These are phyloP conservation scores for Chalciporus chontae DNA, from an alignment of 768 basidiomycete species.

Conservation along the genomic window DNA sequence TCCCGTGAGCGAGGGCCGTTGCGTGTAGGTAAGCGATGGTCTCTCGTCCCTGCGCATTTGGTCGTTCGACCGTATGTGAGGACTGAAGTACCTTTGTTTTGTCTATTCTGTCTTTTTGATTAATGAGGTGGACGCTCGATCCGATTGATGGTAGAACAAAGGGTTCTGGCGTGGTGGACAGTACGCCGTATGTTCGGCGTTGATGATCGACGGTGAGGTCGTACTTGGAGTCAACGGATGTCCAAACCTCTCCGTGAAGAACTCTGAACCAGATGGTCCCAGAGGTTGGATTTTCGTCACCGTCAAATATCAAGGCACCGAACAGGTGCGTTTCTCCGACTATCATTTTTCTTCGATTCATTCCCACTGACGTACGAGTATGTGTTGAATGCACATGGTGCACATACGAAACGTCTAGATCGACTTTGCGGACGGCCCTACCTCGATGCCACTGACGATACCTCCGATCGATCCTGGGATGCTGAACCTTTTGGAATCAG, in stretches of 20 bases:
- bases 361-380: neutral
- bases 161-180: constrained; percentile 91
- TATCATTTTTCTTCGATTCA: neutral
- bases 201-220: constrained; percentile 75
- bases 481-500: no score
- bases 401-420: no score
- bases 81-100: no score
- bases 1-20: constrained; percentile 44
- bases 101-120: no score
- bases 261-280: no score
- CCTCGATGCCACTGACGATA: constrained; percentile 51
- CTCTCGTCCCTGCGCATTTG: neutral
- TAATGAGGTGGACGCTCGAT: constrained; percentile 85
- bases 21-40: constrained; percentile 37
- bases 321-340: constrained; percentile 46
- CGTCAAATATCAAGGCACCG: constrained; percentile 80
- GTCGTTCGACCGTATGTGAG: constrained; percentile 27
- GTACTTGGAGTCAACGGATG: no score
- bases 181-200: constrained; percentile 87
- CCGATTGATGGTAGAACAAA: constrained; percentile 93
- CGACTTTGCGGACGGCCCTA: no score
- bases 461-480: no score
- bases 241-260: no score
- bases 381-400: no score
- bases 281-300: no score